A percentile compares a stretch with the other conserved stretches of the same genome.
phyloP scores from a whole-genome alignment of 345 rosid genomes.

The Cardiospermum halicacabum region DNA sequence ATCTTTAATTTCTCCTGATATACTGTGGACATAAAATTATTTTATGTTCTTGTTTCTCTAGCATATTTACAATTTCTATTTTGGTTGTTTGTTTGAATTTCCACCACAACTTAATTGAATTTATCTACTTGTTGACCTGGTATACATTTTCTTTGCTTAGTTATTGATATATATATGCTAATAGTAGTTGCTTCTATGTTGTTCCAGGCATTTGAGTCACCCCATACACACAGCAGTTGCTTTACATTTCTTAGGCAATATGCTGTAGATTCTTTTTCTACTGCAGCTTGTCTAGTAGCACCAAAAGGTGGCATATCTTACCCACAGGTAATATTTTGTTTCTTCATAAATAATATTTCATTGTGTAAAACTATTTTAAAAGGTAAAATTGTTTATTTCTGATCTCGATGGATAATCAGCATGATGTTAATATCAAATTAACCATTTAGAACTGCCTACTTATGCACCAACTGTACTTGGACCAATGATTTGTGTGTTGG shows the following conservation, averaged over 20 bases:
- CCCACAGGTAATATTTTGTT: slow-evolving; percentile 62
- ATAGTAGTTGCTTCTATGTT: slow-evolving; percentile 6
- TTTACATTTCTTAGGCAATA: slow-evolving; percentile 85
- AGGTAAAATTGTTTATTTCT: neutral
- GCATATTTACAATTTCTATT: neutral
- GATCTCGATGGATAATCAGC: neutral
- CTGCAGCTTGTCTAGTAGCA: slow-evolving; percentile 81
- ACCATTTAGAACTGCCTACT: neutral
- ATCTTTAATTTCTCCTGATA: neutral
- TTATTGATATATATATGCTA: neutral
- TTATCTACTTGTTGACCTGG: neutral
- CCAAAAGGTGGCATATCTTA: slow-evolving; percentile 83
- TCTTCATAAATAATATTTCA: slow-evolving; percentile 8
- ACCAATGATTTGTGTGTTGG: neutral
- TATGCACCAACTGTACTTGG: neutral
- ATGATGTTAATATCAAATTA: neutral
- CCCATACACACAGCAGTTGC: slow-evolving; percentile 76
- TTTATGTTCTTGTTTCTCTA: neutral
- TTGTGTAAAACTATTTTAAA: neutral
- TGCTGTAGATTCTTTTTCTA: slow-evolving; percentile 74
- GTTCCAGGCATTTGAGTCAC: slow-evolving; percentile 91
- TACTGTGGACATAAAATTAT: neutral
- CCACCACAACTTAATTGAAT: neutral
- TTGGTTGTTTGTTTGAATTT: neutral
- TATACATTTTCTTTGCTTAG: neutral